Conservation (phyloP, 2,329 filamentous ascomycete species). For the Colletotrichum cuscutae region DNA sequence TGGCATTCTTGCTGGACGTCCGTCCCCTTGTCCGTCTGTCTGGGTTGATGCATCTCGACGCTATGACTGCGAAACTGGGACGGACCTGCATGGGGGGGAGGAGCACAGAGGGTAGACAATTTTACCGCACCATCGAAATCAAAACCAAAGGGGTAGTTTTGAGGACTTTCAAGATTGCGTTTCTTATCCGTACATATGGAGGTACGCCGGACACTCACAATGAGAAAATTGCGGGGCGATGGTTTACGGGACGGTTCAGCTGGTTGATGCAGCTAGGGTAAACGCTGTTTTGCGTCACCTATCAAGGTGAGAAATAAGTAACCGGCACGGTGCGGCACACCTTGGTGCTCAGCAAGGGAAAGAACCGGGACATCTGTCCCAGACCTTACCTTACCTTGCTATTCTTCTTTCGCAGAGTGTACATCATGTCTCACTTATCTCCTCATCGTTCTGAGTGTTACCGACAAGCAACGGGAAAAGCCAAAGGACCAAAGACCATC, state of each 20-base stretch:
- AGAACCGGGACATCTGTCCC: not conserved
- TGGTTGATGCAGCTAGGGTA: not conserved
- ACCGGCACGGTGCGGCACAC: not conserved
- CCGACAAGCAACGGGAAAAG: not conserved
- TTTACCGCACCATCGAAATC: conserved; percentile 19
- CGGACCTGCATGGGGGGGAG: conserved; percentile 20
- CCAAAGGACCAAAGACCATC: not conserved
- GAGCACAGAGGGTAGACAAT: not conserved
- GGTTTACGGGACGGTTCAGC: not conserved
- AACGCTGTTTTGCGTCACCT: not conserved
- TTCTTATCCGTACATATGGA: too few species aligned
- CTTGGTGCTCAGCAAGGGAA: not conserved
- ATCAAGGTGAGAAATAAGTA: too few species aligned
- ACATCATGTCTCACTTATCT: not conserved
- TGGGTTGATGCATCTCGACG: conserved; percentile 26
- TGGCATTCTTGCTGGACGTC: not conserved
- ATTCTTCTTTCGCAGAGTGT: too few species aligned
- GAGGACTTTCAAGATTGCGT: not conserved
- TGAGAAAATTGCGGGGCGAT: not conserved
- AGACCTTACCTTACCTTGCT: too few species aligned
- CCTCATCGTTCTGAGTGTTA: not conserved
- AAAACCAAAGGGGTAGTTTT: not conserved
- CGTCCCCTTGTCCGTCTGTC: not conserved
- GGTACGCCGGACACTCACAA: not conserved
- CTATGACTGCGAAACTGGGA: conserved; percentile 23